Conservation (phyloP, 257 asterid species). For the Phtheirospermum japonicum region DNA sequence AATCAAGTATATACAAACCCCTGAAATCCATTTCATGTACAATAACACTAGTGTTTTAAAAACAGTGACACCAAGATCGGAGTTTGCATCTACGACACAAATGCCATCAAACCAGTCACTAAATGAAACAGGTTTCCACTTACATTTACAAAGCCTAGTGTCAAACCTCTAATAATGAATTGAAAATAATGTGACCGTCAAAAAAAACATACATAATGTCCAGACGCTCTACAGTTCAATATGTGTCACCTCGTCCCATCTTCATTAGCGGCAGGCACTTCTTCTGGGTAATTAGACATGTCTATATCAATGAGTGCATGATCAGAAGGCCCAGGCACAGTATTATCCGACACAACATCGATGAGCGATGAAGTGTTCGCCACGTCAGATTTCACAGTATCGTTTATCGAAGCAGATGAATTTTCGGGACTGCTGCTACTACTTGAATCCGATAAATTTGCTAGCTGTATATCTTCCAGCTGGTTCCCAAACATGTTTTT, state of each 20-base stretch:
- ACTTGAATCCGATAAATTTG: slow-evolving; percentile 57
- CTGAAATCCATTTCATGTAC: slow-evolving; percentile 15
- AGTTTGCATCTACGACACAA: slow-evolving; percentile 17
- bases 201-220: not conserved
- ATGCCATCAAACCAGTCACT: slow-evolving; percentile 4
- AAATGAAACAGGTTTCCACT: slow-evolving; percentile 25
- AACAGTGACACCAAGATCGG: slow-evolving; percentile 10
- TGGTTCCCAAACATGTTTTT: slow-evolving; percentile 55
- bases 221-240: slow-evolving; percentile 17
- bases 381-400: slow-evolving; percentile 49
- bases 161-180: slow-evolving; percentile 28
- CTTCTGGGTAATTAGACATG: slow-evolving; percentile 55
- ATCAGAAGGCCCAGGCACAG: slow-evolving; percentile 50
- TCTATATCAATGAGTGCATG: slow-evolving; percentile 73
- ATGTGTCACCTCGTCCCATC: slow-evolving; percentile 46
- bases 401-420: slow-evolving; percentile 24
- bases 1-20: too few relatives aligned
- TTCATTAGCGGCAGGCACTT: slow-evolving; percentile 59
- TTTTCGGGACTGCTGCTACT: slow-evolving; percentile 36
- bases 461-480: slow-evolving; percentile 64
- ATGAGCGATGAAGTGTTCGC: slow-evolving; percentile 48
- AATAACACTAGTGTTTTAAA: slow-evolving; percentile 1
- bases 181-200: not conserved
- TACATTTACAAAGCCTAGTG: slow-evolving; percentile 50
- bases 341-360: slow-evolving; percentile 37